phyloP scores from a whole-genome alignment of 306 rosid species.

The Lotus japonicus region DNA sequence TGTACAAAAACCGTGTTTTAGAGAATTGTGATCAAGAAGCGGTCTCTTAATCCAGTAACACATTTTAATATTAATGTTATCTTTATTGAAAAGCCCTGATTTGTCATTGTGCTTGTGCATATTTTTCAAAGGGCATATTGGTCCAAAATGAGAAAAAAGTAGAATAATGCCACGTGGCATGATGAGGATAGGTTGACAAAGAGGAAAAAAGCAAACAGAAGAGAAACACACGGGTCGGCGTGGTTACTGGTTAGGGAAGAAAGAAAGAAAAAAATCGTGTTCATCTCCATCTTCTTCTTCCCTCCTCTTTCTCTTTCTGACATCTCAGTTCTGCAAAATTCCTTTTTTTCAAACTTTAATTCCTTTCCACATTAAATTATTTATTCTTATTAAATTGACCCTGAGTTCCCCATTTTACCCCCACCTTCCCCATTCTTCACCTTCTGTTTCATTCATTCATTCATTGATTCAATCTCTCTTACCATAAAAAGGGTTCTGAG shows the following conservation, averaged over 20 bases:
- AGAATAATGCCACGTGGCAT: conserved; percentile 26
- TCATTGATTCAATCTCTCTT: background rate
- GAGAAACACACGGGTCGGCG: conserved; percentile 32
- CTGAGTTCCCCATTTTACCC: conserved; percentile 34
- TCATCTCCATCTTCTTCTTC: conserved; percentile 19
- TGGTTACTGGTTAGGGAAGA: conserved; percentile 30
- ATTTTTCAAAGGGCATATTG: background rate
- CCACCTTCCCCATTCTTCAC: background rate
- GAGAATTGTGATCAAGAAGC: too few relatives aligned
- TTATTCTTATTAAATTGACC: background rate
- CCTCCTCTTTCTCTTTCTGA: conserved; percentile 29
- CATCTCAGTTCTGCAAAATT: conserved; percentile 33
- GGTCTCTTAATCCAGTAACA: too few relatives aligned
- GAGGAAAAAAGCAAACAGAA: background rate
- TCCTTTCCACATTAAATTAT: background rate
- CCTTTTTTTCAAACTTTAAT: background rate
- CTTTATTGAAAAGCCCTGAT: background rate
- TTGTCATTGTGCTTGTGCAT: conserved; percentile 6
- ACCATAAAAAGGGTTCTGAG: conserved; percentile 15
- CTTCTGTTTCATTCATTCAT: conserved; percentile 42
- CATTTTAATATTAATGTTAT: too few relatives aligned
- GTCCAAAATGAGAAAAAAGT: background rate
- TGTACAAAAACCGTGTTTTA: too few relatives aligned
- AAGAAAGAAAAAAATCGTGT: conserved; percentile 18
- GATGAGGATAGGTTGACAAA: conserved; percentile 17